Evolutionary conservation across 1,284 basidiomycete species (phyloP).

Genomic region (Ceratobasidium sp.): DNA sequence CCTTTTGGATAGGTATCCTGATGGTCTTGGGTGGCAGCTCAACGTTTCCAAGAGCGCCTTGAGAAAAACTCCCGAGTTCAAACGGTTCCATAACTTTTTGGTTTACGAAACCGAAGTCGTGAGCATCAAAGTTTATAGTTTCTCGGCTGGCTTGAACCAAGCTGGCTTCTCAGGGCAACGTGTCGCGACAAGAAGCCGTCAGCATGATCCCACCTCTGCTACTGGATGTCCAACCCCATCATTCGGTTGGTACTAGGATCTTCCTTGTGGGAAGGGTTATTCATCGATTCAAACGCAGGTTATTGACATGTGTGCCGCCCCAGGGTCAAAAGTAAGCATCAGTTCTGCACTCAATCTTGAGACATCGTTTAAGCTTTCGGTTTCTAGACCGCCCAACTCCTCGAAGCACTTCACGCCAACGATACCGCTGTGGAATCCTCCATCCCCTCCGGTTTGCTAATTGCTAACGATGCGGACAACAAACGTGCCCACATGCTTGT

Average conservation of each 20-base stretch:
- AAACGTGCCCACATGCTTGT: conserved; percentile 97
- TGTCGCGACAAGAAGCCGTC: conserved; percentile 96
- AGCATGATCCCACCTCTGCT: conserved; percentile 98
- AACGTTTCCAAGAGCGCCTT: conserved; percentile 90
- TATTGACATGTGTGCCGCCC: conserved; percentile 99
- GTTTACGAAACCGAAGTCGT: conserved; percentile 98
- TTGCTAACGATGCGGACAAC: conserved; percentile 92
- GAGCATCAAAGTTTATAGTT: conserved; percentile 46
- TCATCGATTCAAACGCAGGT: conserved; percentile 59
- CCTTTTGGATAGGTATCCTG: conserved; percentile 76
- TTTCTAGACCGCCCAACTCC: conserved; percentile 80
- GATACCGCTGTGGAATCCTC: conserved; percentile 66
- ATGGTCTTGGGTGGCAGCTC: conserved; percentile 93
- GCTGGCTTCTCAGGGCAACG: conserved; percentile 72
- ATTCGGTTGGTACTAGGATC: conserved; percentile 60
- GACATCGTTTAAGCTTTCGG: conserved; percentile 44
- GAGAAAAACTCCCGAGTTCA: conserved; percentile 91
- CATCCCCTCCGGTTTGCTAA: conserved; percentile 76
- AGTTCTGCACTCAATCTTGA: conserved; percentile 47
- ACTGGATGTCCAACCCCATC: conserved; percentile 92
- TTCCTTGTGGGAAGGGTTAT: background rate
- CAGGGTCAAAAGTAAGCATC: conserved; percentile 83
- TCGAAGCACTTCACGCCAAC: conserved; percentile 83
- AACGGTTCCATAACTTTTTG: conserved; percentile 94
- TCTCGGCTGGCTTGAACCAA: too few relatives aligned